Base-by-base conservation (phyloP, 2,329 filamentous ascomycete species). In the Alternaria conjuncta region DNA sequence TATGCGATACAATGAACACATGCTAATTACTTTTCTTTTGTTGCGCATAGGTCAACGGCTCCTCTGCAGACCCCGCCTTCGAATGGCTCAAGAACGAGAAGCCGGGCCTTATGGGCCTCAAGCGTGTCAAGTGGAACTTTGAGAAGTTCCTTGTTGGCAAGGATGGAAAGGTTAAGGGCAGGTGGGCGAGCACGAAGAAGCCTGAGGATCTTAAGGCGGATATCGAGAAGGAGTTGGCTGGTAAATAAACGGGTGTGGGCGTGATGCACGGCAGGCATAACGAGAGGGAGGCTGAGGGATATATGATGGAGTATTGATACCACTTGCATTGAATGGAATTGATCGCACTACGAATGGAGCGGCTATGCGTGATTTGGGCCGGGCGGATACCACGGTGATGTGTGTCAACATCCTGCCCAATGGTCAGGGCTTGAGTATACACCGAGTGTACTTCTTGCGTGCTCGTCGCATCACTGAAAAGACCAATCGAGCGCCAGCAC, bases 41-140 rank as follows among this genome's bases (percentile, higher is more conserved):
- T 36, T 8, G 15, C 15, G 21, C 13, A 58, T 5, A 75, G 71
- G 72, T 79, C 62, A 99, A 99, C 80, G 96, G 96, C 75, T 88
- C 91, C 73, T 85, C 89, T 28, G 91, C 94, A 51, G 88, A 89
- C 73, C 94, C 94, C 1, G 82, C 97, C 41, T 98, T 87, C 81
- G 86, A 92, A 78, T 99, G 87, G 87, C 79, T 90, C 81, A 90
- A 90, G 84, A 81, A 81, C 61, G 83, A 87, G 81, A 91, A 93
- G 85, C 87, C 95, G 1, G 94, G 96, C 21, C 76, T 97, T 60
- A 83, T 98, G 83, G 96, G 96, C 20, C 80, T 98, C 77, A 95
- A 96, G 90, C 83, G 90, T 66, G 86, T 99, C 75, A 97, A 98
- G 91, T 99, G 96, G 96, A 99, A 99, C 84, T 99, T 98, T 85